phyloP scores from a whole-genome alignment of 164 flowering plant species.

The Litsea cubeba region DNA sequence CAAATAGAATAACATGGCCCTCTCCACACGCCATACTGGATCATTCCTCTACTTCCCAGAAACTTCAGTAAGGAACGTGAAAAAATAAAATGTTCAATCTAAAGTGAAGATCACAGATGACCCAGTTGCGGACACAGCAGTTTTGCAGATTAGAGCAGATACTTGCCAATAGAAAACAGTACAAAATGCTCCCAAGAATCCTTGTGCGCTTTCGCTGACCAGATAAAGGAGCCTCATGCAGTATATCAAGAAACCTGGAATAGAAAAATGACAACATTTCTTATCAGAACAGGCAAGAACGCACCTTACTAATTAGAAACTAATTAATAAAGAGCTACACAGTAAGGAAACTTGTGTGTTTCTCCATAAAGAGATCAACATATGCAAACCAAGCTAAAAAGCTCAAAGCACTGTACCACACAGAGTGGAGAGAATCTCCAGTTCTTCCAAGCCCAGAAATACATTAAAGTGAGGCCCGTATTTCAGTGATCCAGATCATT shows the following conservation, averaged over 20 bases:
- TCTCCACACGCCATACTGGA: not conserved
- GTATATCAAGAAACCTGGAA: constrained; percentile 75
- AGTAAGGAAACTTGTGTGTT: not conserved
- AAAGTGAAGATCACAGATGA: not conserved
- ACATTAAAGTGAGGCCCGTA: not conserved
- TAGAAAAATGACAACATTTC: constrained; percentile 4
- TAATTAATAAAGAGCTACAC: not conserved
- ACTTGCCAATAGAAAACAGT: constrained; percentile 80
- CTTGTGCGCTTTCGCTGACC: constrained; percentile 69
- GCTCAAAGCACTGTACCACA: not conserved
- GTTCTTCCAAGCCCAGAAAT: not conserved
- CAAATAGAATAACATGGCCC: not conserved
- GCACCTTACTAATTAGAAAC: not conserved
- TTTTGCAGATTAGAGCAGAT: not conserved
- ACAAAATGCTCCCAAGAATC: constrained; percentile 56
- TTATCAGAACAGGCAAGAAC: not conserved
- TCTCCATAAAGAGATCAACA: not conserved
- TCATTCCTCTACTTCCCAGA: not conserved
- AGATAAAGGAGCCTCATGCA: constrained; percentile 87
- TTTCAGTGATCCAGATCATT: not conserved
- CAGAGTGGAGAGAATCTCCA: not conserved
- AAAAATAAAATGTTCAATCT: not conserved
- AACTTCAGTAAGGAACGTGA: not conserved
- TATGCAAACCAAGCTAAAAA: not conserved
- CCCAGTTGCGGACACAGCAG: not conserved